phyloP scores from a whole-genome alignment of 805 yeast genomes.

The Teunomyces pallodes region DNA sequence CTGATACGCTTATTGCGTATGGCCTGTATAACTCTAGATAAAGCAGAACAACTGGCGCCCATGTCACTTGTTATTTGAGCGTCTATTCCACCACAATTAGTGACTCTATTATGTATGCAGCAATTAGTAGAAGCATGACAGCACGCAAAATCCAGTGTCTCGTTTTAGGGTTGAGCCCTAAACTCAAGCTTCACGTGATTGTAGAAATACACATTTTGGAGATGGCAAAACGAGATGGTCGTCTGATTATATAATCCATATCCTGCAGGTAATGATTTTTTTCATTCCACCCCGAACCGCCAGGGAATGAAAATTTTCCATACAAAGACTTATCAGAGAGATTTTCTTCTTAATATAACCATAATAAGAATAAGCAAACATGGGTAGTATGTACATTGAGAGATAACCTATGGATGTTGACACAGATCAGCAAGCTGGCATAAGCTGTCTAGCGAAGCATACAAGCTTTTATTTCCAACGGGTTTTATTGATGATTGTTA shows the following conservation, averaged over 20 bases:
- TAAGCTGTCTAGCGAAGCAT: neutral
- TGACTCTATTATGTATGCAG: no score
- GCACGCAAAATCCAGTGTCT: no score
- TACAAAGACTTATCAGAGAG: conserved; percentile 14
- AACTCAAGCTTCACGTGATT: neutral
- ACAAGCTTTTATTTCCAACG: neutral
- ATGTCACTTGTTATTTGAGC: no score
- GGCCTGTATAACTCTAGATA: no score
- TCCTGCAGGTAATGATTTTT: neutral
- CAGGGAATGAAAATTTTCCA: conserved; percentile 17
- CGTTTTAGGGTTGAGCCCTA: neutral
- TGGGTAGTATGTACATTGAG: conserved; percentile 62
- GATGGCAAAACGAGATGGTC: neutral
- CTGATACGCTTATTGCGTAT: no score
- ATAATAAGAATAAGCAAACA: conserved; percentile 46
- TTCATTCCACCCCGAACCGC: conserved; percentile 4
- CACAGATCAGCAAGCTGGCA: conserved; percentile 3
- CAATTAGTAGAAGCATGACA: no score
- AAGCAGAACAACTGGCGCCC: no score
- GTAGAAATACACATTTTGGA: neutral
- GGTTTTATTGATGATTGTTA: neutral
- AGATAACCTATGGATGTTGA: neutral
- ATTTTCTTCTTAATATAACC: conserved; percentile 13
- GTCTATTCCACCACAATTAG: no score
- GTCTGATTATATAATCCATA: neutral